Base-by-base conservation (phyloP, 2,329 filamentous ascomycete genomes). In the Penicillium sp. region DNA sequence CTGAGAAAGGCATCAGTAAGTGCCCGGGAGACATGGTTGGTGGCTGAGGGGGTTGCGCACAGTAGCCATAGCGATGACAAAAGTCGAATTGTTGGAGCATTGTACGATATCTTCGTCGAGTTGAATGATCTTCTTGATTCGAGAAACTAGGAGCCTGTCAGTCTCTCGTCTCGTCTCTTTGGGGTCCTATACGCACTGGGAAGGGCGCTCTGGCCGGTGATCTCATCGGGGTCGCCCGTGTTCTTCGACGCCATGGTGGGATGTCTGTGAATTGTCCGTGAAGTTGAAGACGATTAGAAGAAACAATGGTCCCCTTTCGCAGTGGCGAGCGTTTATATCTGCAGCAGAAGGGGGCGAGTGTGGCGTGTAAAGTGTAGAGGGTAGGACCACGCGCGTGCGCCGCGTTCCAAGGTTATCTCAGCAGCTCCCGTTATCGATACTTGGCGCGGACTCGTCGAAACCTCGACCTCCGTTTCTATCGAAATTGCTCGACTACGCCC, bases 91-190 rank as follows among this genome's bases (percentile, higher is more conserved):
- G 72, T 92, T 95, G 42, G 92, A 95, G 72, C 90, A 95, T 68
- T 89, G 83, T 56, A 79, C 80, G 56, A 96, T 88, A 56, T 96
- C 92, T 39, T 89, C 85, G 72, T 99, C 94, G 51, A 90, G 82
- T 44, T 85, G 82, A 54, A 99, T 90, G 69, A 99, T 96, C 76
- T 95, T 96, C 76, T 96, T 96, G 53, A 99, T 90, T 64, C 94
- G 85, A 16, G 94, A 89, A 50, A 97, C 94, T 97, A 64, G 36
- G 41, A n/a, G 8, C 5, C 5, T 39, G 41, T 62, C 44, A 61
- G 50, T 36, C 20, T 39, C 25, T 24, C 22, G 24, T 46, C 31
- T 41, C 13, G 13, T 44, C 14, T 14, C 13, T 25, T 11, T 22
- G 16, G n/a, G 24, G 35, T 40, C 13, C 25, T 49, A 44, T 44